phyloP scores from a whole-genome alignment of 2,329 filamentous ascomycete genomes.

The Alternaria panax region DNA sequence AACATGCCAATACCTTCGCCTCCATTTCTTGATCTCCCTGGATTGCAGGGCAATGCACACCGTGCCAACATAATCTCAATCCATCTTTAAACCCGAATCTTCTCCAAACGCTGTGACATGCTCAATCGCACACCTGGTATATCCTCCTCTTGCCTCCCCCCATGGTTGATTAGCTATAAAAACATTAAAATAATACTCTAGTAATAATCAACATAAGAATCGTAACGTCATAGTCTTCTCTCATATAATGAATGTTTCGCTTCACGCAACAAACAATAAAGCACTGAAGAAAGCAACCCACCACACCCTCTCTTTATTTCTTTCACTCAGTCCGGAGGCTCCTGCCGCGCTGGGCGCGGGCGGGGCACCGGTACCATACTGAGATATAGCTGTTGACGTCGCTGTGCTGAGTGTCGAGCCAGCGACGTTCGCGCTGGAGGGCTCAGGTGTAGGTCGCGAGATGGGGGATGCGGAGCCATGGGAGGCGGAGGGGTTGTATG shows the following conservation, averaged over 20 bases:
- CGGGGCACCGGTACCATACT: constrained; percentile 28
- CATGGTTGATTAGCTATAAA: background rate
- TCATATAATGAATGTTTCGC: background rate
- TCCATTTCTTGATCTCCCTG: background rate
- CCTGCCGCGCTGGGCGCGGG: constrained; percentile 38
- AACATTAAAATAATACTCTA: constrained; percentile 3
- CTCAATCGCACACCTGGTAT: constrained; percentile 10
- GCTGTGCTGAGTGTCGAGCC: constrained; percentile 25
- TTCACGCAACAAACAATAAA: too few relatives aligned
- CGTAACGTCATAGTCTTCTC: constrained; percentile 1
- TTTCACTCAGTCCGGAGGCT: constrained; percentile 11
- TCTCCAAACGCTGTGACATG: background rate
- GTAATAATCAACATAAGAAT: constrained; percentile 16
- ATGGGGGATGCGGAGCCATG: constrained; percentile 11
- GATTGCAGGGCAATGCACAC: background rate
- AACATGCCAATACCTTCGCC: background rate
- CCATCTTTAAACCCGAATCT: background rate
- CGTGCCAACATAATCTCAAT: background rate
- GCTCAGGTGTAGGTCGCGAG: constrained; percentile 6
- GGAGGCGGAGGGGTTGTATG: constrained; percentile 13
- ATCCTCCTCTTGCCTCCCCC: background rate
- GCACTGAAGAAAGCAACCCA: constrained; percentile 40
- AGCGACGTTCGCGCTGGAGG: constrained; percentile 10
- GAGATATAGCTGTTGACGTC: constrained; percentile 19
- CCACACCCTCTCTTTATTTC: constrained; percentile 39